Conservation (phyloP, 208 protist genomes). For the Leishmania major region DNA sequence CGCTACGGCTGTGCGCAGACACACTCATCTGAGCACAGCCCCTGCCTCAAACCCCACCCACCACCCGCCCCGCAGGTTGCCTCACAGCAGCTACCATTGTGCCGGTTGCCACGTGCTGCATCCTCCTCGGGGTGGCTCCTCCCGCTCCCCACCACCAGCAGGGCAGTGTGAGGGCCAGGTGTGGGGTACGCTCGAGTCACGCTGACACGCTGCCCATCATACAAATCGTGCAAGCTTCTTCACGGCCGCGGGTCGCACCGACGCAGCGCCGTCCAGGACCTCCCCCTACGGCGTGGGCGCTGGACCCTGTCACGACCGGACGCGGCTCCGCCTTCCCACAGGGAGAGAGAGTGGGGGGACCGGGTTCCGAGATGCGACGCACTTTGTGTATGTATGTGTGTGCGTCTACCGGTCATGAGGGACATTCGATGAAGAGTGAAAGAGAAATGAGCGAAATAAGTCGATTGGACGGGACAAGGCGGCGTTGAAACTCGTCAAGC, state of each 20-base stretch:
- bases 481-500: too few species aligned
- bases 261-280: background rate
- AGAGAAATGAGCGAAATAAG: background rate
- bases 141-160: background rate
- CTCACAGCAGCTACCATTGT: too few species aligned
- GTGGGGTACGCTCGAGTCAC: background rate
- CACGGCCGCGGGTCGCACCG: background rate
- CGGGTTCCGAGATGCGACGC: background rate
- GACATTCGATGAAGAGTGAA: background rate
- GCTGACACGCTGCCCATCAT: background rate
- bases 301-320: background rate
- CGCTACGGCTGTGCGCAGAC: background rate
- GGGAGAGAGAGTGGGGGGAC: background rate
- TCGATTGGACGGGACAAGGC: too few species aligned
- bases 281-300: background rate
- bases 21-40: background rate
- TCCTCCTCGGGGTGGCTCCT: too few species aligned
- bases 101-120: too few species aligned
- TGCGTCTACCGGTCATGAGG: background rate
- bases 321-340: background rate
- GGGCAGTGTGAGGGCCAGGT: background rate
- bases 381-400: background rate
- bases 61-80: background rate
- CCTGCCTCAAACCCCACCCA: background rate
- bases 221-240: background rate